phyloP scores from a whole-genome alignment of 2,329 filamentous ascomycete species.

The Monosporascus sp. region DNA sequence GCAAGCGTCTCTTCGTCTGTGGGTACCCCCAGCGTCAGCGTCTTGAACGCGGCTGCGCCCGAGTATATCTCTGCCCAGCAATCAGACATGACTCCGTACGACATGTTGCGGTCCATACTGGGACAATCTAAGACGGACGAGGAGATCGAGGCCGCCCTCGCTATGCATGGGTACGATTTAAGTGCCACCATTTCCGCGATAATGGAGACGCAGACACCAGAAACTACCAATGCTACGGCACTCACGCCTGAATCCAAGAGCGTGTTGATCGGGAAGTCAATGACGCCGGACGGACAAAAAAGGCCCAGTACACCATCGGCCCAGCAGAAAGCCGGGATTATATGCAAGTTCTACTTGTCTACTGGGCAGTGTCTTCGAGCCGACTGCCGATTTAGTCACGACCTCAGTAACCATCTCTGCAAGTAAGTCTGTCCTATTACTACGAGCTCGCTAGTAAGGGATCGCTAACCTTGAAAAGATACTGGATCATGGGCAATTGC shows the following conservation, averaged over 20 bases:
- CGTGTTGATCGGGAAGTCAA: slow-evolving; percentile 83
- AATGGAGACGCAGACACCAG: slow-evolving; percentile 64
- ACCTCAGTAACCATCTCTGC: slow-evolving; percentile 93
- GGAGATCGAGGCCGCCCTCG: slow-evolving; percentile 87
- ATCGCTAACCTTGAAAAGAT: slow-evolving; percentile 60
- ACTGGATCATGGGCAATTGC: slow-evolving; percentile 95
- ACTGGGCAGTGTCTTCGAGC: slow-evolving; percentile 93
- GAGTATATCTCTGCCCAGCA: slow-evolving; percentile 68
- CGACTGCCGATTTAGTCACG: slow-evolving; percentile 95
- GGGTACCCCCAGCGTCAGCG: slow-evolving; percentile 63
- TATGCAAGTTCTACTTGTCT: slow-evolving; percentile 96
- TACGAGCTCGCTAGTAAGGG: slow-evolving; percentile 40
- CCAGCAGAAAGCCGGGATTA: slow-evolving; percentile 75
- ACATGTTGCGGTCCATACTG: slow-evolving; percentile 92
- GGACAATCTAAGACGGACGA: slow-evolving; percentile 86
- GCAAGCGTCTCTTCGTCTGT: slow-evolving; percentile 73
- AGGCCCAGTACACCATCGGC: slow-evolving; percentile 72
- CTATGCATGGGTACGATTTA: slow-evolving; percentile 85
- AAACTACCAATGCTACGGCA: slow-evolving; percentile 37
- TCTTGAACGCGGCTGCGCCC: slow-evolving; percentile 72
- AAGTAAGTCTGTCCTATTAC: slow-evolving; percentile 60
- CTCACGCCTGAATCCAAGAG: slow-evolving; percentile 54
- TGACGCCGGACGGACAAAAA: slow-evolving; percentile 57
- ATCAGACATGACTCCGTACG: slow-evolving; percentile 93
- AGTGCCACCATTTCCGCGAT: slow-evolving; percentile 86